Evolutionary conservation across 768 basidiomycete species (phyloP), one percentile per base, ranked within the genome.

Genomic region (Termitomyces sp.): DNA sequence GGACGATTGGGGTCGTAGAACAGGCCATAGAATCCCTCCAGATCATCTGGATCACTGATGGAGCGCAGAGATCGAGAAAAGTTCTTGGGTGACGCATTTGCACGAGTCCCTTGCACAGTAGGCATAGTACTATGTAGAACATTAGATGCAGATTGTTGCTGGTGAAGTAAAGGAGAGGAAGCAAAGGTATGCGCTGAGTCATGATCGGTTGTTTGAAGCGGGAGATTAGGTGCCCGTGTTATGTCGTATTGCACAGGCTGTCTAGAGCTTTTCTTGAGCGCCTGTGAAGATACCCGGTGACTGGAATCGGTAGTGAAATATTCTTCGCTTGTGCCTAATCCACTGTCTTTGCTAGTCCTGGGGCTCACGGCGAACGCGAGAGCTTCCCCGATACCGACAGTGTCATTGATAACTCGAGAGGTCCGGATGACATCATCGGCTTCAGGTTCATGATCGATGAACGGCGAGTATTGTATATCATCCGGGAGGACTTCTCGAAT

Each of bases 11-110:
- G 86, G 43, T 74, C 75, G 67, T 87, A 90, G 70, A 91, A 91
- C 8, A 92, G 73, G 64, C 90, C 86, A 38, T 81, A 82, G 73
- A 87, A 91, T 12, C 80, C 77, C n/a, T 88, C 86, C 7, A 90
- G 74, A 61, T 90, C 87, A 56, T 86, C 85, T 0, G 80, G 77
- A 56, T 75, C 78, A 10, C 82, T 80, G 36, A 89, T 71, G 2
- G 78, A 78, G n/a, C 78, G 80, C 26, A 83, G 82, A 12, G 78
- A 75, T 65, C 67, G 75, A 61, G 65, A 80, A 60, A 74, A 73
- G 35, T 65, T 71, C 13, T 65, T 66, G 26, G 64, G 64, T 42
- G 64, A 65, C 22, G 52, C 64, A 56, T 35, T 62, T 38, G 44
- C 61, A 8, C 5, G 43, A 12, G 30, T 43, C 9, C 57, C 53